phyloP scores from a whole-genome alignment of 495 filamentous ascomycete genomes.

The Darksidea phi region DNA sequence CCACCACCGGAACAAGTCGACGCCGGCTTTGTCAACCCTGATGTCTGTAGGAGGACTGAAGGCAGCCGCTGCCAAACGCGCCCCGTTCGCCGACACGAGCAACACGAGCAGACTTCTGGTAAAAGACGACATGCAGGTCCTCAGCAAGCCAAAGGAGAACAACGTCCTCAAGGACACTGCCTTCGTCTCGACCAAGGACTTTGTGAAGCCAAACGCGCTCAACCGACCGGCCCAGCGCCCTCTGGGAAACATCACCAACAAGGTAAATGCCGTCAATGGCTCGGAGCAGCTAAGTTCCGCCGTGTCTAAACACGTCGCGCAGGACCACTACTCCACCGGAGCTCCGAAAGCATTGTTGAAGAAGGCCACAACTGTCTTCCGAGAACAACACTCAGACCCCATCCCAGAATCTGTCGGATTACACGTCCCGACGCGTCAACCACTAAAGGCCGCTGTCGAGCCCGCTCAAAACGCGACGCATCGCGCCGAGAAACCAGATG shows the following conservation, averaged over 20 bases:
- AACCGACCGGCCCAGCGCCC: constrained; percentile 67
- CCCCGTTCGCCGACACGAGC: constrained; percentile 77
- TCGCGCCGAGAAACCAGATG: background rate
- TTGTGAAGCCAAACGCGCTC: constrained; percentile 51
- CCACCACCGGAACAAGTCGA: constrained; percentile 82
- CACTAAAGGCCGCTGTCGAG: constrained; percentile 3
- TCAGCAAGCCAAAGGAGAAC: constrained; percentile 36
- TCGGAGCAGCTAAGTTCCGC: constrained; percentile 5
- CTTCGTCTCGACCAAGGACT: constrained; percentile 42
- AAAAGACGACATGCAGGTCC: constrained; percentile 47
- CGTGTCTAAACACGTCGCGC: constrained; percentile 11
- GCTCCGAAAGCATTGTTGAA: constrained; percentile 55
- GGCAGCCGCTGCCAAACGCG: constrained; percentile 63
- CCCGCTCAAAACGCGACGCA: background rate
- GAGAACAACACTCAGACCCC: constrained; percentile 48
- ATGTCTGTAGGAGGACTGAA: constrained; percentile 61
- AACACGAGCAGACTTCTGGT: constrained; percentile 58
- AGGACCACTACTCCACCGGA: constrained; percentile 15
- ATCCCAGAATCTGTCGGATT: background rate
- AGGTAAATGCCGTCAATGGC: constrained; percentile 14
- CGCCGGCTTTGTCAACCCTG: constrained; percentile 61
- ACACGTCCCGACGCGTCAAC: background rate
- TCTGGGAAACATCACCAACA: constrained; percentile 38
- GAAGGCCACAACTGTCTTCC: constrained; percentile 64
- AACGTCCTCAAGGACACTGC: constrained; percentile 50